phyloP scores from a whole-genome alignment of 306 rosid species.

The Casuarina cunninghamiana region DNA sequence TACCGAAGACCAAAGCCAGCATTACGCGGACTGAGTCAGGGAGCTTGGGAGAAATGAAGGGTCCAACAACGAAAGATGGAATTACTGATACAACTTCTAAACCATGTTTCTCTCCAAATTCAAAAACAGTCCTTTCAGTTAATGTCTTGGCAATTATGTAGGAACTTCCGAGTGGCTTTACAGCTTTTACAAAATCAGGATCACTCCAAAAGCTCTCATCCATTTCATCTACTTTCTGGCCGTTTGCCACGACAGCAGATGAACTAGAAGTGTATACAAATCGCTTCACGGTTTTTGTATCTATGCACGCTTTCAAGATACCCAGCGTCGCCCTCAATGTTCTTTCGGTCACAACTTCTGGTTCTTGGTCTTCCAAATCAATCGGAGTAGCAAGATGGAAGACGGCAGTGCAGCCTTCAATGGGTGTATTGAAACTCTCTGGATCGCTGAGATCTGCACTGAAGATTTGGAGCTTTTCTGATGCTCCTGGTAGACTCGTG shows the following conservation, averaged over 20 bases:
- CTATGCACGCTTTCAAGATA: conserved; percentile 42
- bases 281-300: conserved; percentile 49
- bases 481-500: conserved; percentile 47
- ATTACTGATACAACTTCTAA: conserved; percentile 58
- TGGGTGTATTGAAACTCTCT: conserved; percentile 40
- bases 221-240: not conserved
- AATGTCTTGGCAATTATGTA: conserved; percentile 51
- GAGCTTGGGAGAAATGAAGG: conserved; percentile 46
- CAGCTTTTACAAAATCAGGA: conserved; percentile 29
- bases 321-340: conserved; percentile 48
- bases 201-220: conserved; percentile 66
- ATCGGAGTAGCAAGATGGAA: conserved; percentile 55
- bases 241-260: conserved; percentile 20
- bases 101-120: conserved; percentile 46
- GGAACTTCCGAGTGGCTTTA: conserved; percentile 25
- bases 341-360: conserved; percentile 26
- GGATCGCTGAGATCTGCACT: conserved; percentile 36
- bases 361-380: conserved; percentile 36
- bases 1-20: conserved; percentile 48
- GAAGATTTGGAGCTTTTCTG: conserved; percentile 38
- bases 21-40: conserved; percentile 43
- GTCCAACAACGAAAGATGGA: conserved; percentile 58
- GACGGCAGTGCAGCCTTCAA: conserved; percentile 50
- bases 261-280: conserved; percentile 56
- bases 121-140: conserved; percentile 48